Conservation (phyloP, 805 yeast species). For the Sugiyamaella americana region DNA sequence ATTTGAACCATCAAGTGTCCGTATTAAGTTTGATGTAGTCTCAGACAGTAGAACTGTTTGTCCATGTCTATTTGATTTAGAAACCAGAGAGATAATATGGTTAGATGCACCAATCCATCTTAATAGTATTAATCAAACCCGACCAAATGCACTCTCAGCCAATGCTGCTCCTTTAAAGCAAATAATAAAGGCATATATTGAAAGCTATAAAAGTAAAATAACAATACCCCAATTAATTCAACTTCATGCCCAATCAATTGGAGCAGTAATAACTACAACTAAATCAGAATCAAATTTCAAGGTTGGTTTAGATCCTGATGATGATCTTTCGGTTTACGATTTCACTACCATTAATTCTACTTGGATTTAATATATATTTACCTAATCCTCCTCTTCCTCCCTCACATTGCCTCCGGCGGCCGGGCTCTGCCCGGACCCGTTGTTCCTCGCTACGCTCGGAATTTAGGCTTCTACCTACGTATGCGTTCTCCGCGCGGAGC, state of each 20-base stretch:
- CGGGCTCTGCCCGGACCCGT: too few species aligned
- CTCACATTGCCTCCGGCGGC: too few species aligned
- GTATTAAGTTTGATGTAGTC: not conserved
- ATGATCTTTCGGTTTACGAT: slow-evolving; percentile 7
- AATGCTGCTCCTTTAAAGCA: not conserved
- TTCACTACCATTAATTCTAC: slow-evolving; percentile 7
- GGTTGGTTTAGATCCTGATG: slow-evolving; percentile 6
- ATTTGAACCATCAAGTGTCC: not conserved
- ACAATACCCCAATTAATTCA: slow-evolving; percentile 3
- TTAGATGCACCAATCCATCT: slow-evolving; percentile 1
- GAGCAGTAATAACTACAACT: not conserved
- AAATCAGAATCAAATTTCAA: slow-evolving; percentile 4
- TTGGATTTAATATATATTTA: too few species aligned
- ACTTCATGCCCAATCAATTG: slow-evolving; percentile 2
- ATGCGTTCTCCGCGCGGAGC: too few species aligned
- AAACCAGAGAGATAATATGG: slow-evolving; percentile 4
- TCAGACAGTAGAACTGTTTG: not conserved
- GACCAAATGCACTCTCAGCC: too few species aligned
- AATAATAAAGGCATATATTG: slow-evolving; percentile 2
- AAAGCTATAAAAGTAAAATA: not conserved
- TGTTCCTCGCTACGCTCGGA: too few species aligned
- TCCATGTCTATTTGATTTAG: not conserved
- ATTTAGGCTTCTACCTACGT: too few species aligned
- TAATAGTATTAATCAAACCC: slow-evolving; percentile 1
- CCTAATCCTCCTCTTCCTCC: too few species aligned